These are phyloP conservation scores for Fusarium staphyleae DNA, from an alignment of 2,329 filamentous ascomycete species.

Conservation along the genomic window DNA sequence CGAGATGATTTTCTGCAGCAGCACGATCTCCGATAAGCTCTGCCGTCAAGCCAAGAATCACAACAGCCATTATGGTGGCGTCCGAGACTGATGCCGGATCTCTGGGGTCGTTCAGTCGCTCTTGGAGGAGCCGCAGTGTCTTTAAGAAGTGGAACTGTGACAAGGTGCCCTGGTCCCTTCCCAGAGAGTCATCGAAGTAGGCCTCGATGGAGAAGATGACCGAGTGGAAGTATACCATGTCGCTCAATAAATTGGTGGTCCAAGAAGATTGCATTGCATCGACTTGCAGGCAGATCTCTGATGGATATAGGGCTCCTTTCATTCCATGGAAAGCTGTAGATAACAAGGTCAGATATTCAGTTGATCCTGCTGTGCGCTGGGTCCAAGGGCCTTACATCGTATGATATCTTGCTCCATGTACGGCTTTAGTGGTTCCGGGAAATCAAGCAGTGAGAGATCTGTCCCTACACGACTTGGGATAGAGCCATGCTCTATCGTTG, in stretches of 20 bases:
- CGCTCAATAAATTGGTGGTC: constrained; percentile 24
- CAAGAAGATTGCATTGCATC: constrained; percentile 22
- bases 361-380: no score
- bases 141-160: constrained; percentile 33
- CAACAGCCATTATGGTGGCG: constrained; percentile 31
- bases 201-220: constrained; percentile 23
- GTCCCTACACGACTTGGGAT: constrained; percentile 23
- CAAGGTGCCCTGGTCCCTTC: constrained; percentile 1
- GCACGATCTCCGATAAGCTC: constrained; percentile 23
- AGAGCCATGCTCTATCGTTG: constrained; percentile 2
- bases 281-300: constrained; percentile 28
- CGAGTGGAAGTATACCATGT: constrained; percentile 30
- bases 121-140: constrained; percentile 26
- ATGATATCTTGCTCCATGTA: constrained; percentile 31
- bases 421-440: constrained; percentile 29
- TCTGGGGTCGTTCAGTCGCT: constrained; percentile 7
- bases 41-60: constrained; percentile 17
- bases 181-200: constrained; percentile 13
- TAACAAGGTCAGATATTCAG: no score
- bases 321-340: constrained; percentile 10
- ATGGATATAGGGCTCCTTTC: constrained; percentile 26
- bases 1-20: constrained; percentile 21
- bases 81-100: constrained; percentile 13
- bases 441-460: constrained; percentile 29
- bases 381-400: no score